A percentile compares a stretch with the other conserved stretches of the same genome.
These are phyloP conservation scores for Suhomyces emberorum DNA, from an alignment of 805 yeast species.

Conservation along the genomic window DNA sequence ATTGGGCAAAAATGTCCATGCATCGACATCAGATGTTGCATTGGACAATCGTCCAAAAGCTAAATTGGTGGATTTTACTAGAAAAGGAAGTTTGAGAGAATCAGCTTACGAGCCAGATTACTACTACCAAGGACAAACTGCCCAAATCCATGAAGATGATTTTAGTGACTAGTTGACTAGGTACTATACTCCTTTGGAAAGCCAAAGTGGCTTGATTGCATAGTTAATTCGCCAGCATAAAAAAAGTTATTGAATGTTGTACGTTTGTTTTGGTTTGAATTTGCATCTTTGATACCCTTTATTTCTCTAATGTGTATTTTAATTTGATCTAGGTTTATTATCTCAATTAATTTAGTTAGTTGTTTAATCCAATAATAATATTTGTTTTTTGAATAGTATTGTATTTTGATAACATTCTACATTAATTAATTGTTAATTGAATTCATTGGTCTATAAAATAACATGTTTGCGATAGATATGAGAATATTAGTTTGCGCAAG, in stretches of 20 bases:
- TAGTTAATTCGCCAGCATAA: conserved; percentile 2
- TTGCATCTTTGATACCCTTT: conserved; percentile 3
- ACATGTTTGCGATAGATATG: background rate
- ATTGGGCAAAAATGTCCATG: conserved; percentile 5
- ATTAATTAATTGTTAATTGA: too few relatives aligned
- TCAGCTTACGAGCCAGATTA: conserved; percentile 33
- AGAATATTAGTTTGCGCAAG: too few relatives aligned
- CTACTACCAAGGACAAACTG: conserved; percentile 30
- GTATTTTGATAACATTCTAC: too few relatives aligned
- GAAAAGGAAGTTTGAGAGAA: conserved; percentile 41
- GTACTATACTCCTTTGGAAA: too few relatives aligned
- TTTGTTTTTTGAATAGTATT: too few relatives aligned
- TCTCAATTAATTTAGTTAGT: too few relatives aligned
- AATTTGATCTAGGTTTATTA: background rate
- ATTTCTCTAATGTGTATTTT: conserved; percentile 3
- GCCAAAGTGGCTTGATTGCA: too few relatives aligned
- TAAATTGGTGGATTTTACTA: conserved; percentile 46
- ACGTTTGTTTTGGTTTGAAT: background rate
- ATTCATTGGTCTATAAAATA: background rate
- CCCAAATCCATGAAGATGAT: conserved; percentile 30
- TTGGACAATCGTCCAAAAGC: conserved; percentile 20
- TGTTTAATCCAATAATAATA: too few relatives aligned
- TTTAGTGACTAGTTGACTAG: conserved; percentile 3
- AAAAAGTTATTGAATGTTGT: background rate
- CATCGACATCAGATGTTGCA: conserved; percentile 2